Base-by-base conservation (phyloP, 2,329 filamentous ascomycete species). In the Kalaharituber pfeilii region DNA sequence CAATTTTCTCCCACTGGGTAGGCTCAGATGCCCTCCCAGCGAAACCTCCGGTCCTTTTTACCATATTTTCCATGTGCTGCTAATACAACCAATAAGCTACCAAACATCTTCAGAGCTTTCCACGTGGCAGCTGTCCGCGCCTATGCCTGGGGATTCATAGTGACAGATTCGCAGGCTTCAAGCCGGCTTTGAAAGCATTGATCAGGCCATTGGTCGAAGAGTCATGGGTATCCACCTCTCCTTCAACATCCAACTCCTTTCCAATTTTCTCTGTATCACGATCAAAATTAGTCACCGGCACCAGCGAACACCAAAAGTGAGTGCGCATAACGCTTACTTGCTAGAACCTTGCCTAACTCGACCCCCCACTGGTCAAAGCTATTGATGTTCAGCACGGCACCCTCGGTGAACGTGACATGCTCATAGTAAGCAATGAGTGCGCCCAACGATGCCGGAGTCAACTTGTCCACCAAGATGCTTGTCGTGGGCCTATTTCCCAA, bases 301-400 rank as follows among this genome's bases (percentile, higher is more conserved):
- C n/a, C n/a, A n/a, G n/a, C n/a, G n/a, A n/a, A n/a, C n/a, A n/a
- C n/a, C n/a, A n/a, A n/a, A n/a, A n/a, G n/a, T n/a, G n/a, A 47
- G 42, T 47, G 18, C 15, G 25, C n/a, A 18, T 2, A 22, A 39
- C 25, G 18, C 62, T 86, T 88, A 81, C 89, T 96, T 58, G 91
- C 91, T 62, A 98, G 74, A 39, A 83, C 81, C 82, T 98, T 98
- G 69, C 91, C 91, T 59, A 98, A 75, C 76, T 98, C 91, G 45
- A 98, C 91, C 72, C 91, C 91, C 91, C 91, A 98, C 76, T 98
- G 91, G 73, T 98, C 91, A 68, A 96, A 98, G 66, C 82, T 87
- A 79, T 98, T 98, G 76, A 98, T 94, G 73, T 96, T 94, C 91
- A 91, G 98, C 68, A 98, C 76, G 52, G 88, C 89, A 65, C 91